Evolutionary conservation across 192 early-diverging fungal species (phyloP).

Genomic region (Backusella westeae): DNA sequence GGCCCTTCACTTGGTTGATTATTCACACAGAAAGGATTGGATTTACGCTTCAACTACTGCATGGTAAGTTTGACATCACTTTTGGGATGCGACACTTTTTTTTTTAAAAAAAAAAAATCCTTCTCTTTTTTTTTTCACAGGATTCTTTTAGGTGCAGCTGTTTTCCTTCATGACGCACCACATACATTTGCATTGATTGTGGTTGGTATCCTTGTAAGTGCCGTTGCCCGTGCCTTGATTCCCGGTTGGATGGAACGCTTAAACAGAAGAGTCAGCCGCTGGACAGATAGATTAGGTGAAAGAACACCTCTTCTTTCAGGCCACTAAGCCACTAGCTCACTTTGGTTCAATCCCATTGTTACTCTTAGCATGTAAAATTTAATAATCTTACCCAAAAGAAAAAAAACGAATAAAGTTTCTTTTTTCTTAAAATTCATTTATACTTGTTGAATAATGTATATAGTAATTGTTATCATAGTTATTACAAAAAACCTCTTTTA

Average conservation of each 20-base stretch:
- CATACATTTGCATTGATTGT: constrained; percentile 30
- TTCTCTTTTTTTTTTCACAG: constrained; percentile 11
- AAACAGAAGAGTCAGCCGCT: constrained; percentile 23
- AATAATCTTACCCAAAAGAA: neutral
- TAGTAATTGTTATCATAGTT: neutral
- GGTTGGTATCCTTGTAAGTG: constrained; percentile 33
- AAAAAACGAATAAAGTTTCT: neutral
- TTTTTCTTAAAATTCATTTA: neutral
- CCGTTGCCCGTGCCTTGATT: constrained; percentile 28
- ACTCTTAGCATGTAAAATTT: neutral
- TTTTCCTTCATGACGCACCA: constrained; percentile 12
- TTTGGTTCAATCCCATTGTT: neutral
- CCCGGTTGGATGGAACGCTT: constrained; percentile 22
- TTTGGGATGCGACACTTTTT: neutral
- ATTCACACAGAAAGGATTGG: constrained; percentile 38
- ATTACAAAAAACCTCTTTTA: neutral
- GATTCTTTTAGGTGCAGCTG: constrained; percentile 19
- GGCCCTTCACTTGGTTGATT: constrained; percentile 29
- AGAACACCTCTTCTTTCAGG: constrained; percentile 29
- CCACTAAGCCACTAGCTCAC: neutral
- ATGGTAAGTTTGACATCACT: constrained; percentile 23
- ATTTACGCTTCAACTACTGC: constrained; percentile 36
- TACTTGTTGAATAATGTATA: neutral
- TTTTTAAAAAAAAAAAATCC: neutral
- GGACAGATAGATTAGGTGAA: constrained; percentile 31